Evolutionary conservation across 306 rosid species (phyloP), one percentile per base, ranked within the genome.

Genomic region (Malus fusca): DNA sequence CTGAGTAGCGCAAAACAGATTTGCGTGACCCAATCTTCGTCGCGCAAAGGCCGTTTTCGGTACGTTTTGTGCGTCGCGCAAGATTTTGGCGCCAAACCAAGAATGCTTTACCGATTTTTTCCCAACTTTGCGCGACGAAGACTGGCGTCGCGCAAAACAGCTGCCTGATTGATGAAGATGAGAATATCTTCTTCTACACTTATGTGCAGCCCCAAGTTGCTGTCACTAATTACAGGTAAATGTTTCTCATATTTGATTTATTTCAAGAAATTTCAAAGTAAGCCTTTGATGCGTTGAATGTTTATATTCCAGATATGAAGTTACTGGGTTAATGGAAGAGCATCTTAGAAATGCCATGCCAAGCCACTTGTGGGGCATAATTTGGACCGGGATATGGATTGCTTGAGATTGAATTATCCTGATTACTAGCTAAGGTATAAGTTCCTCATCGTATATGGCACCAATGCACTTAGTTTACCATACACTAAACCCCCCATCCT

Each of bases 271-370:
- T 51, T 69, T 11, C 46, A 4, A 1, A 51, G 23, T 53, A n/a
- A 25, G 6, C 10, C 37, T 52, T 30, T 51, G 68, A 74, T 72
- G 28, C 71, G 31, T 22, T 40, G 22, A 33, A 70, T 74, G 73
- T 84, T 81, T 87, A 77, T 82, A 91, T 83, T 87, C 81, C 81
- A 93, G 96, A 83, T 83, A 75, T 79, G 97, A 89, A 71, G 70
- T 85, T 53, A 89, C 97, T 73, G 98, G 97, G 70, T 62, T 93
- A 79, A 82, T 87, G 18, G 97, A 86, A 81, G 97, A 87, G 71
- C 85, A 84, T 87, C 84, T 93, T 62, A 87, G 79, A 87, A 74
- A 84, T 85, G 93, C 89, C 66, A 78, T 89, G 90, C 93, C 96
- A 44, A 2, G 28, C 28, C 28, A 26, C 93, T 93, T 78, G 96